These are phyloP conservation scores for Arctium lappa DNA, from an alignment of 129 eudicot species.

Conservation along the genomic window DNA sequence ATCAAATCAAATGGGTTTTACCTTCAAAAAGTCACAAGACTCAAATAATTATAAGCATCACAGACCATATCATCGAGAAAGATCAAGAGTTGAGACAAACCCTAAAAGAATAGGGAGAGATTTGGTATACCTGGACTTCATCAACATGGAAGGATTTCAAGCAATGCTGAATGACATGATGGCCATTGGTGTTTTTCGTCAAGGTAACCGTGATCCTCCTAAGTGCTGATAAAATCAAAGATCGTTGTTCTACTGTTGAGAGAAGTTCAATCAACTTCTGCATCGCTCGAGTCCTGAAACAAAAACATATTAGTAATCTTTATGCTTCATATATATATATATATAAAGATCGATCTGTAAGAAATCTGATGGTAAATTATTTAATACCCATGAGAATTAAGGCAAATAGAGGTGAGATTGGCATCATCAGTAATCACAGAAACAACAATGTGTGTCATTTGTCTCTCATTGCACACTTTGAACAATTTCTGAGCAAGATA, in stretches of 20 bases:
- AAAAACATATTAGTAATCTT: neutral
- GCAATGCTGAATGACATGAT: conserved; percentile 63
- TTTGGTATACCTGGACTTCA: conserved; percentile 43
- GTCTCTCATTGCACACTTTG: conserved; percentile 34
- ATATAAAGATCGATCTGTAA: neutral
- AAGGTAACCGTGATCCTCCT: conserved; percentile 40
- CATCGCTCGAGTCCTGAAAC: conserved; percentile 64
- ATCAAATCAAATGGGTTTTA: neutral
- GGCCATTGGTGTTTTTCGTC: conserved; percentile 48
- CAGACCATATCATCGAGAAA: neutral
- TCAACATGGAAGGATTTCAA: conserved; percentile 38
- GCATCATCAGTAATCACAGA: conserved; percentile 23
- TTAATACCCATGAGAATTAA: conserved; percentile 55
- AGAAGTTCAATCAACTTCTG: conserved; percentile 57
- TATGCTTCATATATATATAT: neutral
- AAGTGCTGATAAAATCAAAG: conserved; percentile 35
- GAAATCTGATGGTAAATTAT: neutral
- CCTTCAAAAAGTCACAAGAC: neutral
- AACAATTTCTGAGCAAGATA: conserved; percentile 53
- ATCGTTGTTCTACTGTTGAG: conserved; percentile 39
- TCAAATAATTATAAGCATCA: neutral
- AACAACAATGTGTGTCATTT: conserved; percentile 39
- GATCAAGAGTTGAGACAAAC: neutral
- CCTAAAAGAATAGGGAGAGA: neutral
- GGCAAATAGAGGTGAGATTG: conserved; percentile 38